These are phyloP conservation scores for Prunus kanzakura DNA, from an alignment of 306 rosid genomes.

Conservation along the genomic window DNA sequence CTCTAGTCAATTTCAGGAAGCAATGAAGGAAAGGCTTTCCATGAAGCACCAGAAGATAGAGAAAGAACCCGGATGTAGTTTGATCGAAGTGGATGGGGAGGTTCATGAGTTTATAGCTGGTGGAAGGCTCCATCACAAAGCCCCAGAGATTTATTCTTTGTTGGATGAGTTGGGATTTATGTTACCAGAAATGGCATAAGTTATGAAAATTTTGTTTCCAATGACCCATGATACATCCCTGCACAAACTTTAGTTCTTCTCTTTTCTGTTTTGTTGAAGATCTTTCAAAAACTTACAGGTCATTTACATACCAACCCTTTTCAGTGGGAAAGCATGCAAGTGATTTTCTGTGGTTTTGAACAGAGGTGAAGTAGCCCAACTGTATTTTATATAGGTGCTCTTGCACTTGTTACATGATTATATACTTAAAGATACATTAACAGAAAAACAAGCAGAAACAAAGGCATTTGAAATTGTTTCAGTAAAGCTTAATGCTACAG, in stretches of 20 bases:
- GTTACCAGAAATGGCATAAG: slow-evolving; percentile 8
- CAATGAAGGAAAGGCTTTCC: slow-evolving; percentile 54
- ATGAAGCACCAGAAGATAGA: slow-evolving; percentile 55
- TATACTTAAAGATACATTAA: slow-evolving; percentile 4
- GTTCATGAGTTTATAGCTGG: slow-evolving; percentile 78
- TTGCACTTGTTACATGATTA: slow-evolving; percentile 4
- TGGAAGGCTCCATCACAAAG: slow-evolving; percentile 60
- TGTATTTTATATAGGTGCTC: not conserved
- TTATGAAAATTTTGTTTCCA: not conserved
- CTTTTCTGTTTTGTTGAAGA: too few relatives aligned
- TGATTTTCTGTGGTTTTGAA: too few relatives aligned
- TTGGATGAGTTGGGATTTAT: slow-evolving; percentile 34
- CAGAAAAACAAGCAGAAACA: not conserved
- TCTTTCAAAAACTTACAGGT: too few relatives aligned
- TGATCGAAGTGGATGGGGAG: slow-evolving; percentile 74
- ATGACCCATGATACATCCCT: not conserved
- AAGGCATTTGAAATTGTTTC: not conserved
- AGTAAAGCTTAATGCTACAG: slow-evolving; percentile 3
- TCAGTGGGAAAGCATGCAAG: too few relatives aligned
- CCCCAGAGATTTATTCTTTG: slow-evolving; percentile 58
- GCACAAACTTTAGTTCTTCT: not conserved
- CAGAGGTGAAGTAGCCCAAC: not conserved
- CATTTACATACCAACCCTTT: too few relatives aligned
- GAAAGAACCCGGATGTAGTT: slow-evolving; percentile 88
- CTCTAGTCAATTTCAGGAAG: slow-evolving; percentile 50